Evolutionary conservation across 1,139 yeast genomes (phyloP), one percentile per base, ranked within the genome.

Genomic region (Eremothecium coryli): DNA sequence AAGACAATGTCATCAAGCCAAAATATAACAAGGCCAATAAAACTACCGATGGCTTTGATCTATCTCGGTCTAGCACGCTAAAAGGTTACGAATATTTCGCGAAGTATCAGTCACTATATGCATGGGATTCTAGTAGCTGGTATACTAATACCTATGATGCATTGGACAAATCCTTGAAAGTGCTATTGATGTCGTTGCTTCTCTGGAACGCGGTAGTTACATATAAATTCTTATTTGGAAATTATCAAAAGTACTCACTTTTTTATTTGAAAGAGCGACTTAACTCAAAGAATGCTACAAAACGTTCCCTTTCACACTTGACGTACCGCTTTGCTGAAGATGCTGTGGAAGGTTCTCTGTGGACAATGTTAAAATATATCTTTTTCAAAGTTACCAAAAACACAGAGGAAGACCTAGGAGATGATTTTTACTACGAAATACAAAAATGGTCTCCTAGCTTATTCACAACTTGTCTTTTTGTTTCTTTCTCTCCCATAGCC

Each of bases 361-460:
- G 51, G 48, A 33, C 40, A 3, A 39, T 51, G 45, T 8, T 51
- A 6, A 44, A 42, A 18, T 37, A 33, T 24, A 36, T 42, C 8
- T 14, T 50, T 14, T 15, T 41, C 45, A 16, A 34, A 38, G 37
- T 39, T 33, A 37, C 44, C 29, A 39, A 37, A 6, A 44, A 46
- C 12, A 39, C 38, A 26, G 51, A 49, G n/a, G 39, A 52, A 10
- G 54, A 46, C 10, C 14, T 48, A 46, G 12, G 59, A 58, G 63
- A 41, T 15, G 39, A 42, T 8, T 46, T 45, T 11, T 60, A 54
- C 12, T 79, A 79, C 73, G 71, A 71, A 35, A 52, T 80, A 32
- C 62, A 59, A 24, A 68, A 73, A 35, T 77, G 85, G 85, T 59
- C 62, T 23, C 84, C 84, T 0, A 64, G 76, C 0, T 61, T 63